Base-by-base conservation (phyloP, 2,329 filamentous ascomycete species). In the Aspergillus sp. region DNA sequence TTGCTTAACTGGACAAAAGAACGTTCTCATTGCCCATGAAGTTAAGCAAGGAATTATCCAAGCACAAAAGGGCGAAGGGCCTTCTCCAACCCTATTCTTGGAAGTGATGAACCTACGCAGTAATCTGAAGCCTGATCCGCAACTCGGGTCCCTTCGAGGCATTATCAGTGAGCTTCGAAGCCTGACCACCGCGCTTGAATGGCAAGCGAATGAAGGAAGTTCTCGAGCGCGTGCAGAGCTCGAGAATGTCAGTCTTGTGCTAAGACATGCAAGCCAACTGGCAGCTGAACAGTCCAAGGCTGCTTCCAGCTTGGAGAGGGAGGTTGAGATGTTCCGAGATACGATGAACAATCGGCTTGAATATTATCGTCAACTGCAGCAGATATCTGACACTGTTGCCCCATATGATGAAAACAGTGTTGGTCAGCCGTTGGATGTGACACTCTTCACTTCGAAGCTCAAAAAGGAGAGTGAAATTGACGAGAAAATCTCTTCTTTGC, bases 311-410 rank as follows among this genome's bases (percentile, higher is more conserved):
- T 69, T 89, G 7, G 77, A 89, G 55, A 80, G 78, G 53, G 93
- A 97, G 73, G 79, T 92, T 5, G 89, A 94, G 50, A 79, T 87
- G 28, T 95, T 96, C 72, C 89, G 87, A 28, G 81, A 83, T 15
- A 87, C 89, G 0, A 93, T 96, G 87, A 98, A 98, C 69, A 83
- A 87, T 39, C 88, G 95, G 13, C 78, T 97, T 0, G 92, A 95
- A 59, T 98, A 92, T 72, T 98, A 98, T 72, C 87, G 89, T 5
- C 92, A 97, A 70, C 82, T 98, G 10, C 95, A 98, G 72, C 85
- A 87, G 25, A 87, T 98, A n/a, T 97, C 93, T 0, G 94, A 98
- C 71, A 91, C 87, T 17, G 91, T 98, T 0, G 84, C 86, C 5
- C 88, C 90, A 1, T 91, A 90, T 58, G 88, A 92, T 59, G 88